Conservation (phyloP, 2,329 filamentous ascomycete species). For the Penicillium polonicum region DNA sequence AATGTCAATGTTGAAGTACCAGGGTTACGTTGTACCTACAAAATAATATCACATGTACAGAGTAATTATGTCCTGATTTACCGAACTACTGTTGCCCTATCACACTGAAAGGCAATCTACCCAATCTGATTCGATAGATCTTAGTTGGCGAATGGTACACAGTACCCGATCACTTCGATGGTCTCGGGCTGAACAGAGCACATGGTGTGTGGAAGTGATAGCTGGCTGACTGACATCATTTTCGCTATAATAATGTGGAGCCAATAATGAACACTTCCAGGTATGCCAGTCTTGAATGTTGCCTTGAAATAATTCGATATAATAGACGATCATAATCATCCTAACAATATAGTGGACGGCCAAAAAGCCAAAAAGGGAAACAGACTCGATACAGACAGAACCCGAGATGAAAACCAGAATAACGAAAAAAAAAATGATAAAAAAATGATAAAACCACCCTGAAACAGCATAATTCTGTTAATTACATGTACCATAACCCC, state of each 20-base stretch:
- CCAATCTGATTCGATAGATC: constrained; percentile 2
- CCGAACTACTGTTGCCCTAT: neutral
- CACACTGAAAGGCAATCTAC: neutral
- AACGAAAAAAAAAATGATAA: neutral
- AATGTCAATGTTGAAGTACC: constrained; percentile 5
- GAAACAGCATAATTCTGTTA: neutral
- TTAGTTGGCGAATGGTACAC: neutral
- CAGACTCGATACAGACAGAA: neutral
- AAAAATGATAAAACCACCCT: neutral
- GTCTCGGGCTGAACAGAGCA: neutral
- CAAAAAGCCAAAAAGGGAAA: neutral
- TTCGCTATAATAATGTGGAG: neutral
- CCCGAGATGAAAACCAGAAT: neutral
- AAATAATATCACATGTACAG: neutral
- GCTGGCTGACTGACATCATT: neutral
- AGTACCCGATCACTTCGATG: neutral
- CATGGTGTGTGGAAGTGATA: neutral
- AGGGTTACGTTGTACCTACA: neutral
- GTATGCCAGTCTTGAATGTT: neutral
- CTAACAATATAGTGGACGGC: neutral
- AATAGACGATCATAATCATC: neutral
- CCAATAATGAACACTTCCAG: neutral
- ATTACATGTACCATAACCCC: neutral
- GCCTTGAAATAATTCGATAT: neutral
- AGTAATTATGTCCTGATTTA: neutral